Percentiles rank a stretch among this genome's conserved stretches.
These are phyloP conservation scores for Amaranthus cruentus DNA, from an alignment of 148 eudicot genomes.

Conservation along the genomic window DNA sequence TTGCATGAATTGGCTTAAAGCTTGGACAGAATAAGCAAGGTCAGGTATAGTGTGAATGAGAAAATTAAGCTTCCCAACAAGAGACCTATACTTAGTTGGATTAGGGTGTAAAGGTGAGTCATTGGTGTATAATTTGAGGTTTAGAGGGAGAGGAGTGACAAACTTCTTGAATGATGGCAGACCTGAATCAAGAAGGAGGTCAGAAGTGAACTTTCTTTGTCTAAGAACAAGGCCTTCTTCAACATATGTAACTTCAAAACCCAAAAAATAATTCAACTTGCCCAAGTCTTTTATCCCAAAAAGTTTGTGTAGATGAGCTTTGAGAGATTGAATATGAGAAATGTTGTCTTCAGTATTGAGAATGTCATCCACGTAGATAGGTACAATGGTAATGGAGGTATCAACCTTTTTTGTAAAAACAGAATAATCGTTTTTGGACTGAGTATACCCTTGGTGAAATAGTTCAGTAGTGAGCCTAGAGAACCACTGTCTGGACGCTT, in stretches of 20 bases:
- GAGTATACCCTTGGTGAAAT: not conserved
- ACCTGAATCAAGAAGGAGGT: not conserved
- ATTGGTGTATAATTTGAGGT: not conserved
- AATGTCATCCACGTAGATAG: not conserved
- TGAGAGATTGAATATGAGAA: not conserved
- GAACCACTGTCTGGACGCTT: not conserved
- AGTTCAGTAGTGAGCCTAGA: not conserved
- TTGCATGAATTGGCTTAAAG: too few relatives aligned
- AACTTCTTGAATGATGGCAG: not conserved
- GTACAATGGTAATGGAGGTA: not conserved
- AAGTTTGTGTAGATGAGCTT: not conserved
- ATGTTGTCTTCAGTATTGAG: too few relatives aligned
- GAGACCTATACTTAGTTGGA: not conserved
- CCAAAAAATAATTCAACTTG: not conserved
- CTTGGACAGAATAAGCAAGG: too few relatives aligned
- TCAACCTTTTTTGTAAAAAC: too few relatives aligned
- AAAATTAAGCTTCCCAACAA: not conserved
- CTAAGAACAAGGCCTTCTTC: not conserved
- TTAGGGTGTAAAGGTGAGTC: not conserved
- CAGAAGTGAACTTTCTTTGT: not conserved
- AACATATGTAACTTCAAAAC: not conserved
- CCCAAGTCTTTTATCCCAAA: slow-evolving; percentile 6
- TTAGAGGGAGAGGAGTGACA: not conserved
- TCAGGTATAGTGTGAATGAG: too few relatives aligned
- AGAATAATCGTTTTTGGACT: not conserved